Conservation (phyloP, 768 basidiomycete genomes). For the Rhizopogon rudus region DNA sequence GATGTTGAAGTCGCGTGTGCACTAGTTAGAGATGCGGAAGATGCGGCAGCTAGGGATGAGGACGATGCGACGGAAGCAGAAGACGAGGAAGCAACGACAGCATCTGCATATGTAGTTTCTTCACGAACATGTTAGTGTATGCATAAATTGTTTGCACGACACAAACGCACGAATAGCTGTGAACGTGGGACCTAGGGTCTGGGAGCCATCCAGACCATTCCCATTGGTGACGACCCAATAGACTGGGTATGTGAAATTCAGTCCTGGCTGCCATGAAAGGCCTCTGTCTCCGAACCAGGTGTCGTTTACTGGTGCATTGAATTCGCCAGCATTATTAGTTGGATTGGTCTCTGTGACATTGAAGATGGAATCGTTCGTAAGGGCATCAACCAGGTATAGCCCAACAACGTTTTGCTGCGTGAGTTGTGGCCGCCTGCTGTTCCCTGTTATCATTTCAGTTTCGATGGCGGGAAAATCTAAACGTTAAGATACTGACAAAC, state of each 20-base stretch:
- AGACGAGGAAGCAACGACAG: conserved; percentile 50
- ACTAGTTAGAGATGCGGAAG: conserved; percentile 21
- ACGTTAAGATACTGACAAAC: conserved; percentile 57
- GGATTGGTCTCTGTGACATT: conserved; percentile 42
- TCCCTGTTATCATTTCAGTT: conserved; percentile 48
- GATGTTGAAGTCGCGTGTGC: conserved; percentile 4
- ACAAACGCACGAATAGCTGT: conserved; percentile 68
- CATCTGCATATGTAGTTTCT: conserved; percentile 79
- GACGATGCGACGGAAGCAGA: conserved; percentile 34
- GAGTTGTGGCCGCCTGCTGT: conserved; percentile 63
- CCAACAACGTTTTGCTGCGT: conserved; percentile 62
- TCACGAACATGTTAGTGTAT: neutral
- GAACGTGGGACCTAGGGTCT: conserved; percentile 68
- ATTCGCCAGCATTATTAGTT: conserved; percentile 50
- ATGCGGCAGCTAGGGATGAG: conserved; percentile 35
- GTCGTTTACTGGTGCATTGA: conserved; percentile 61
- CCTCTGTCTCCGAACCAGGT: conserved; percentile 65
- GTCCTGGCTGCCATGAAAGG: conserved; percentile 37
- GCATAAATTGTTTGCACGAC: conserved; percentile 1
- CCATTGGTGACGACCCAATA: conserved; percentile 76
- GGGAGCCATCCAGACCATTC: conserved; percentile 49
- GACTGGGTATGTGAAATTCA: conserved; percentile 60
- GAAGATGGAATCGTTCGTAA: conserved; percentile 48
- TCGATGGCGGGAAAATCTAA: conserved; percentile 4
- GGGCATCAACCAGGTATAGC: conserved; percentile 74